Percentiles rank a stretch among this genome's conserved stretches.
phyloP scores from a whole-genome alignment of 23 red algal genomes.

The Gracilaria gracilis region DNA sequence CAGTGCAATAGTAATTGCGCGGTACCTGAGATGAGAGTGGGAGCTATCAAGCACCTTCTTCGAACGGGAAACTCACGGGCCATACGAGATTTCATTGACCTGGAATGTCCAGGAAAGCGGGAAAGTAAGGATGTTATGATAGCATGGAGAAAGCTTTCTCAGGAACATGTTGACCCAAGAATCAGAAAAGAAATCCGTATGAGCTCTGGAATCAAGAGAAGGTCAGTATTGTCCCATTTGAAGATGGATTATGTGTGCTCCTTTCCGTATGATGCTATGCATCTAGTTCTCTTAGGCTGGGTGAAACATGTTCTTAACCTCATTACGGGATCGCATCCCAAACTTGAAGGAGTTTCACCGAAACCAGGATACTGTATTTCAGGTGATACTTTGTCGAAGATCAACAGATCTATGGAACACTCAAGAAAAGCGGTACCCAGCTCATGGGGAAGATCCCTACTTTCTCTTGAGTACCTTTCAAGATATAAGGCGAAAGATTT shows the following conservation, averaged over 20 bases:
- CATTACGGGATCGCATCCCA: neutral
- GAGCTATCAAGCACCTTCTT: neutral
- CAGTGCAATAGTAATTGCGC: neutral
- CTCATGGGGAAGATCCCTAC: too few species aligned
- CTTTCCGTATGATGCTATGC: conserved; percentile 22
- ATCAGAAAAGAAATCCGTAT: neutral
- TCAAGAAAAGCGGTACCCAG: neutral
- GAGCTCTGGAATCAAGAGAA: neutral
- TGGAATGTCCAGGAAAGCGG: neutral
- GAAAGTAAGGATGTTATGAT: neutral
- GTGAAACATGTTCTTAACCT: neutral
- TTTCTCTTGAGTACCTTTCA: neutral
- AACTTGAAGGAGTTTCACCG: neutral
- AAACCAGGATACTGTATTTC: neutral
- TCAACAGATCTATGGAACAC: neutral
- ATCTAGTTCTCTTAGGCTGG: conserved; percentile 15
- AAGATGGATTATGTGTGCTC: conserved; percentile 9
- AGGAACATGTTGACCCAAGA: neutral
- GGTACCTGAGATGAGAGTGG: neutral
- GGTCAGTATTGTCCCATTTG: neutral
- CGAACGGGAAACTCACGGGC: neutral
- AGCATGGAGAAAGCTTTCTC: neutral
- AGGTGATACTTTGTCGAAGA: neutral
- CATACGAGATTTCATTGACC: neutral
- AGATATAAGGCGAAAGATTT: neutral